Evolutionary conservation across 495 filamentous ascomycete species (phyloP), one percentile per base, ranked within the genome.

Genomic region (Penicillium fimorum): DNA sequence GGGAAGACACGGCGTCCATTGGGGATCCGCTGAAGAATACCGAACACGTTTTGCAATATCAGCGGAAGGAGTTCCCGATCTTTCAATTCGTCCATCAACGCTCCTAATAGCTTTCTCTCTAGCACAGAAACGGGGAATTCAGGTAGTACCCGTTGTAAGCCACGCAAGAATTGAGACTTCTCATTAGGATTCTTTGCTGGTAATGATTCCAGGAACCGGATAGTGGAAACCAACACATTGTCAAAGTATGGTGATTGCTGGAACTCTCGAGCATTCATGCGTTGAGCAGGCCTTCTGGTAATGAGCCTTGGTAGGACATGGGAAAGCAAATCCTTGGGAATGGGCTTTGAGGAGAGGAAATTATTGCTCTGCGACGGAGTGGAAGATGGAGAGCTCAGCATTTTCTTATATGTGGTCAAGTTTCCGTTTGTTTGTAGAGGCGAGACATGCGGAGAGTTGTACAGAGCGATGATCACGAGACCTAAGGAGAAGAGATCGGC

Each of bases 241-340:
- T 97, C 91, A 59, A 98, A 98, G 67, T 95, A 98, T 57, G 85
- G 83, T 56, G 90, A 92, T 67, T 96, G 84, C 66, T 98, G 93
- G 57, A 98, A 97, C 59, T 96, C 92, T 49, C 85, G 83, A 35
- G 93, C 95, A 52, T 84, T 93, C 76, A 96, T 84, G 29, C 94
- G 82, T 62, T 94, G 87, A 2, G 90, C 89, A 1, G 94, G 90
- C 48, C 90, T 79, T 52, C 95, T 80, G 0, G 94, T 92, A 55
- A 97, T 89, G 29, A 97, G 79, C 40, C 85, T 78, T 2, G 94
- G 90, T 18, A 98, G 75, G 0, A 97, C 86, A 40, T 85, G 80
- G 12, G 76, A 80, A 22, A 84, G 70, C 5, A 98, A 79, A 37
- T 93, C 90, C 46, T 82, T 88, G 8, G 94, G 95, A 22, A 97